A percentile compares a stretch with the other conserved stretches of the same genome.
Evolutionary conservation across 441 rosid species (phyloP).

Genomic region (Brassica balearica): DNA sequence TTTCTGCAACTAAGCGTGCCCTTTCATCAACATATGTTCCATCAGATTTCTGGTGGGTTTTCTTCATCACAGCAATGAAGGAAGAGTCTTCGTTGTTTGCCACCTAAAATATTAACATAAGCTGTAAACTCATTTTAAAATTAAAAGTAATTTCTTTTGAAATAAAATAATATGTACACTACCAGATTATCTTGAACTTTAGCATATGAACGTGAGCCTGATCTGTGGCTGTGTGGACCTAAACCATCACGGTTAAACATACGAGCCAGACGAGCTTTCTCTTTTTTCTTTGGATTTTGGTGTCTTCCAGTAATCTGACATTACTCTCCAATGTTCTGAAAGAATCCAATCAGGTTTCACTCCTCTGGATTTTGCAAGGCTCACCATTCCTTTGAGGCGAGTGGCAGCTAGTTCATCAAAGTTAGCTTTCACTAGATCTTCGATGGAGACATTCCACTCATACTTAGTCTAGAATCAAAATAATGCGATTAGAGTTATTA

Average conservation of each 20-base stretch:
- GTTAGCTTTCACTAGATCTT: not conserved
- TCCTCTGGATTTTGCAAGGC: not conserved
- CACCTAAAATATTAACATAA: not conserved
- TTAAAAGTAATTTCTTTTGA: not conserved
- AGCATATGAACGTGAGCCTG: not conserved
- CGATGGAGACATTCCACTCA: not conserved
- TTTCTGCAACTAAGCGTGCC: not conserved
- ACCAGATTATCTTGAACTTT: not conserved
- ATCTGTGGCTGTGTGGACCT: not conserved
- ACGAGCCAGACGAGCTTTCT: conserved; percentile 8
- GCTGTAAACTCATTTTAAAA: not conserved
- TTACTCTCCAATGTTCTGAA: not conserved
- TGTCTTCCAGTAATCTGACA: conserved; percentile 16
- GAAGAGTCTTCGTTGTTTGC: conserved; percentile 17
- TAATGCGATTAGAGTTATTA: not conserved
- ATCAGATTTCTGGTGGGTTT: not conserved
- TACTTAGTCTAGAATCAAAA: not conserved
- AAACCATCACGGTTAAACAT: not conserved
- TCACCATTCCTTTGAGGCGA: conserved; percentile 14
- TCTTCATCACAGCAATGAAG: not conserved
- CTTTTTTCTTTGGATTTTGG: not conserved
- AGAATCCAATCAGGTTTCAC: not conserved
- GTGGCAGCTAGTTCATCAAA: not conserved
- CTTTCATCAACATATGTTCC: conserved; percentile 5
- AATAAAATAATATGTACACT: not conserved